Evolutionary conservation across 495 filamentous ascomycete species (phyloP).

Genomic region (Saxophila tyrrhenica): DNA sequence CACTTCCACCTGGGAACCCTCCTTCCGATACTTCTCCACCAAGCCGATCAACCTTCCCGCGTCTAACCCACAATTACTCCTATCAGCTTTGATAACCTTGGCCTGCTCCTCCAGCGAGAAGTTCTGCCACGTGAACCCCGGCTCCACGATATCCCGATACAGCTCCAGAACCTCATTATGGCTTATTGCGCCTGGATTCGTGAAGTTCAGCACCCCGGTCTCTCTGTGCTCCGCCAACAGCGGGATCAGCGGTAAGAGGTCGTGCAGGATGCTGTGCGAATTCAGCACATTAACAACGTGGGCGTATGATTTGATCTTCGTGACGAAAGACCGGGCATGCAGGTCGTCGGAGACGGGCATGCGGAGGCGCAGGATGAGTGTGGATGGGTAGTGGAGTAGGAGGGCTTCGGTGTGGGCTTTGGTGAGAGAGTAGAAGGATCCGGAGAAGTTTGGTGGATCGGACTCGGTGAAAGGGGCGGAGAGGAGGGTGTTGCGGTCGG

Average conservation of each 20-base stretch:
- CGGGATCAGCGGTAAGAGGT: constrained; percentile 50
- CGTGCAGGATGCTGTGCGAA: constrained; percentile 53
- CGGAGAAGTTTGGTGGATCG: constrained; percentile 51
- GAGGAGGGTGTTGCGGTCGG: neutral
- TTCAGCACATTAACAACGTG: constrained; percentile 55
- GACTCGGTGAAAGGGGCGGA: constrained; percentile 45
- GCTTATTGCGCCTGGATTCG: constrained; percentile 55
- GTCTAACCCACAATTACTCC: constrained; percentile 54
- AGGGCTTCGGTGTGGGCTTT: constrained; percentile 56
- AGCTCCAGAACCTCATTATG: constrained; percentile 55
- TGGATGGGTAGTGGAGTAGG: constrained; percentile 48
- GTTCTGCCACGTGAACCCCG: constrained; percentile 53
- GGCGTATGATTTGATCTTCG: constrained; percentile 54
- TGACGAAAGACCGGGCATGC: constrained; percentile 55
- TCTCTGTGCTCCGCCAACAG: constrained; percentile 49
- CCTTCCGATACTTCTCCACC: constrained; percentile 45
- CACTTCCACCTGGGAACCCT: constrained; percentile 46
- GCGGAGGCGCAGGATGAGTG: constrained; percentile 49
- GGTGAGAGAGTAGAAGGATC: constrained; percentile 56
- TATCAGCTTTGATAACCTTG: constrained; percentile 54
- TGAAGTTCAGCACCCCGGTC: constrained; percentile 56
- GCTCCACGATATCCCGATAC: constrained; percentile 51
- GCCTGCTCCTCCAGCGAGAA: constrained; percentile 54
- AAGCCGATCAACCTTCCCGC: constrained; percentile 48
- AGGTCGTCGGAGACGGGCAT: constrained; percentile 62